A percentile compares a stretch with the other conserved stretches of the same genome.
phyloP scores from a whole-genome alignment of 257 asterid genomes.

The Gynochthodes officinalis region DNA sequence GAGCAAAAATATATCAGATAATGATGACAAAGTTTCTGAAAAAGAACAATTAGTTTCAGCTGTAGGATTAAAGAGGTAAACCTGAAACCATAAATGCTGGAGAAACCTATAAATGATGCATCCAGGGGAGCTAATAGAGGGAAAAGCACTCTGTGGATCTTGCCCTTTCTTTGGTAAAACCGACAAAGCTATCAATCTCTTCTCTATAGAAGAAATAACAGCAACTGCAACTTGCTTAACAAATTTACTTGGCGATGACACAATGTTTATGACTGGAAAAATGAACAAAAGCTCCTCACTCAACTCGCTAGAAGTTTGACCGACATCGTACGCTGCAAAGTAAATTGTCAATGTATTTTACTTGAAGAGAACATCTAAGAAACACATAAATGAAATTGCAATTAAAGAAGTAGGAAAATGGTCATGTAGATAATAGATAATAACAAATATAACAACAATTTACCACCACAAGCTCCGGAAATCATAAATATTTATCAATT shows the following conservation, averaged over 20 bases:
- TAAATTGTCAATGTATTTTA: not conserved
- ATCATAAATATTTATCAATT: not conserved
- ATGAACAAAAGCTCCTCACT: slow-evolving; percentile 75
- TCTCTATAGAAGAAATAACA: slow-evolving; percentile 63
- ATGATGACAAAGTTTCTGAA: not conserved
- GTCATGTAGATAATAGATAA: not conserved
- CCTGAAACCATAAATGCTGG: slow-evolving; percentile 78
- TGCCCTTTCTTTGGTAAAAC: slow-evolving; percentile 34
- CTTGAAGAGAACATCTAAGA: not conserved
- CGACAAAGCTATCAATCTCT: slow-evolving; percentile 43
- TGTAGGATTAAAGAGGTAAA: slow-evolving; percentile 31
- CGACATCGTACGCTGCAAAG: slow-evolving; percentile 47
- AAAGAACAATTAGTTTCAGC: slow-evolving; percentile 7
- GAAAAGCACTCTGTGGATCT: slow-evolving; percentile 30
- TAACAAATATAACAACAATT: not conserved
- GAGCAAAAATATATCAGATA: not conserved
- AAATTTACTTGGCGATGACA: slow-evolving; percentile 70
- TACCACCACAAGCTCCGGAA: not conserved
- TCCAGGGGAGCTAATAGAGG: slow-evolving; percentile 48
- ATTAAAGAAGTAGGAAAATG: not conserved
- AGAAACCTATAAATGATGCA: slow-evolving; percentile 55
- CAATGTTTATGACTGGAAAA: slow-evolving; percentile 82
- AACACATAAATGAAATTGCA: not conserved
- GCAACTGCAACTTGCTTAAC: slow-evolving; percentile 64
- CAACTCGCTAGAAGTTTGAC: slow-evolving; percentile 44